phyloP scores from a whole-genome alignment of 108 stramenopile genomes.

The Nitzschia sp. region DNA sequence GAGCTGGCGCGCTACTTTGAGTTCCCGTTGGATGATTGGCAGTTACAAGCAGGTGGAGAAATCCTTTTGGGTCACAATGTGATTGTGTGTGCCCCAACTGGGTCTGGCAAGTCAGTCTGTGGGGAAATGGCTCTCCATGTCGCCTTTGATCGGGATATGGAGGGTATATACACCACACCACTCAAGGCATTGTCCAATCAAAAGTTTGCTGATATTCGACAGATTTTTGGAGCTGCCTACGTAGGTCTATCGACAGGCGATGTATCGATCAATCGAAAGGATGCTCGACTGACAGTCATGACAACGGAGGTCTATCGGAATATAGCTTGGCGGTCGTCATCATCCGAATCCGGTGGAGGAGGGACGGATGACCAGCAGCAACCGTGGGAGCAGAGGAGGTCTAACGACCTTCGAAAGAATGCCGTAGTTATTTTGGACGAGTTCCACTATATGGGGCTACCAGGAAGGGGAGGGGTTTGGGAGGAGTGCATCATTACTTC shows the following conservation, averaged over 20 bases:
- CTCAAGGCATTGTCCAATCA: constrained; percentile 95
- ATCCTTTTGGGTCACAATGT: constrained; percentile 73
- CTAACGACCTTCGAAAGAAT: constrained; percentile 65
- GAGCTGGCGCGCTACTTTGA: constrained; percentile 48
- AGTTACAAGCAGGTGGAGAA: constrained; percentile 58
- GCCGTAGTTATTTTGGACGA: constrained; percentile 93
- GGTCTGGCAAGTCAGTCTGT: constrained; percentile 82
- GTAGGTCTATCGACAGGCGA: constrained; percentile 83
- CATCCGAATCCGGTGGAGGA: not conserved
- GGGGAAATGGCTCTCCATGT: constrained; percentile 89
- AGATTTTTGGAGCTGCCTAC: constrained; percentile 69
- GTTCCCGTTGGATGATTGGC: constrained; percentile 69
- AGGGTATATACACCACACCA: constrained; percentile 92
- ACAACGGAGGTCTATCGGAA: constrained; percentile 96
- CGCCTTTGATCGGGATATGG: constrained; percentile 54
- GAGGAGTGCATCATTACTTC: constrained; percentile 92
- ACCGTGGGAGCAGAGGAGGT: constrained; percentile 25
- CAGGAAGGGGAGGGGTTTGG: constrained; percentile 93
- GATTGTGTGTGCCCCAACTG: constrained; percentile 93
- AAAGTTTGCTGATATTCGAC: constrained; percentile 87
- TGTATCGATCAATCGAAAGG: constrained; percentile 76
- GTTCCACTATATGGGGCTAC: constrained; percentile 97
- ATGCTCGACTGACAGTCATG: constrained; percentile 88
- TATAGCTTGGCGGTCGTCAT: constrained; percentile 77
- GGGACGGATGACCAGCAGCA: not conserved